A percentile compares a stretch with the other conserved stretches of the same genome.
These are phyloP conservation scores for Microsporum ferrugineum DNA, from an alignment of 2,329 filamentous ascomycete genomes.

Conservation along the genomic window DNA sequence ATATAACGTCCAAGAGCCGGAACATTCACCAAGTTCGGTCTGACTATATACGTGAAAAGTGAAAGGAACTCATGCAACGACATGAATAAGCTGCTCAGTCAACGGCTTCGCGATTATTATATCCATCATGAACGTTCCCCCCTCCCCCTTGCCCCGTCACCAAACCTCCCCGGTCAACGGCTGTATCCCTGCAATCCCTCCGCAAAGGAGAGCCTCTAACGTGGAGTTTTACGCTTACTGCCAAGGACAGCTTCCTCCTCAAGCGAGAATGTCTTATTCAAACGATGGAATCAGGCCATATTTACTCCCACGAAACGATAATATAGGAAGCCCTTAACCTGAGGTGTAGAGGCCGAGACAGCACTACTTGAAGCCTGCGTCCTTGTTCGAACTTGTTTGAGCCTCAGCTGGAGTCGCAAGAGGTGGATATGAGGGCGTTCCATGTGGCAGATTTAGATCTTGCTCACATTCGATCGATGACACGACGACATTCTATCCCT, in stretches of 20 bases:
- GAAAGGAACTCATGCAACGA: not conserved
- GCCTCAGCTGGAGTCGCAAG: not conserved
- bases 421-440: not conserved
- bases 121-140: not conserved
- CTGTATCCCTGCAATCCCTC: not conserved
- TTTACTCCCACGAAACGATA: too few species aligned
- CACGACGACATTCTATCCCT: too few species aligned
- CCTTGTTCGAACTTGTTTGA: not conserved
- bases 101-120: not conserved
- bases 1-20: not conserved
- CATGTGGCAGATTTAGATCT: not conserved
- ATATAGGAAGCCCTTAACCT: too few species aligned
- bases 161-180: not conserved
- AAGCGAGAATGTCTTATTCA: not conserved
- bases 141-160: not conserved
- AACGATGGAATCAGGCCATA: not conserved
- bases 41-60: too few species aligned
- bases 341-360: not conserved
- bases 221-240: not conserved
- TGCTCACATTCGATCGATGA: too few species aligned
- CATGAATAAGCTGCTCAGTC: not conserved
- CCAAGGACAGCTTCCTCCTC: not conserved
- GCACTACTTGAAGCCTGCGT: too few species aligned
- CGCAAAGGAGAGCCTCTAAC: not conserved
- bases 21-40: too few species aligned